Percentiles rank a stretch among this genome's conserved stretches.
Conservation (phyloP, 2,329 filamentous ascomycete species). For the Sporothrix phasma region DNA sequence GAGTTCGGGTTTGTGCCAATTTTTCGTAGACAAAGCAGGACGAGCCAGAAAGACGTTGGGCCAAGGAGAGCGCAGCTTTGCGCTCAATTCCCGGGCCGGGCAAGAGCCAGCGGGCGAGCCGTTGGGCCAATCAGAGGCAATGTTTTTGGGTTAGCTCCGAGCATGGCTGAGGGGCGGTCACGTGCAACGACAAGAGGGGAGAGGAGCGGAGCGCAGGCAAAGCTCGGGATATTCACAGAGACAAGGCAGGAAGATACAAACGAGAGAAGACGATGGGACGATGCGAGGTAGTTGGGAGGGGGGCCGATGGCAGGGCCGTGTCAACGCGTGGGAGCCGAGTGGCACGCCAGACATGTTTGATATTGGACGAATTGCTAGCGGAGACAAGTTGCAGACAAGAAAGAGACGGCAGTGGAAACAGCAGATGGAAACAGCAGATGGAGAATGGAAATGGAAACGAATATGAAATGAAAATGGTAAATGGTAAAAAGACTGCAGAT, state of each 20-base stretch:
- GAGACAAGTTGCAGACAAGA: no score
- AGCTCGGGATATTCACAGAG: neutral
- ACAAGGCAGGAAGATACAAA: neutral
- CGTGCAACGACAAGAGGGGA: slow-evolving; percentile 6
- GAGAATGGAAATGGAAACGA: neutral
- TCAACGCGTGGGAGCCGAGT: no score
- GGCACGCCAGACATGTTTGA: neutral
- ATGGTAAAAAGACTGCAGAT: slow-evolving; percentile 2
- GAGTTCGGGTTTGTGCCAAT: neutral
- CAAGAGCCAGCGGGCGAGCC: neutral
- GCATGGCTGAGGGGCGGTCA: slow-evolving; percentile 11
- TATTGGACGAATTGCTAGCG: neutral
- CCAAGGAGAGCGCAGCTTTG: slow-evolving; percentile 14
- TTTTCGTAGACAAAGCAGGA: neutral
- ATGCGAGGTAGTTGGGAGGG: no score
- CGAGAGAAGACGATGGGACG: no score
- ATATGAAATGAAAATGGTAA: no score
- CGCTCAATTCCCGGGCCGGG: slow-evolving; percentile 13
- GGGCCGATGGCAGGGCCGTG: no score
- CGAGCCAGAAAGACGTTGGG: no score
- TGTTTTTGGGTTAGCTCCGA: slow-evolving; percentile 19
- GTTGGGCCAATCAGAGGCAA: slow-evolving; percentile 14
- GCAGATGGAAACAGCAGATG: neutral
- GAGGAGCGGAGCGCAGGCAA: neutral
- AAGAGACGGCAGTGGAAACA: no score